These are phyloP conservation scores for Carex myosuroides DNA, from an alignment of 176 grass and related monocot species.

Conservation along the genomic window DNA sequence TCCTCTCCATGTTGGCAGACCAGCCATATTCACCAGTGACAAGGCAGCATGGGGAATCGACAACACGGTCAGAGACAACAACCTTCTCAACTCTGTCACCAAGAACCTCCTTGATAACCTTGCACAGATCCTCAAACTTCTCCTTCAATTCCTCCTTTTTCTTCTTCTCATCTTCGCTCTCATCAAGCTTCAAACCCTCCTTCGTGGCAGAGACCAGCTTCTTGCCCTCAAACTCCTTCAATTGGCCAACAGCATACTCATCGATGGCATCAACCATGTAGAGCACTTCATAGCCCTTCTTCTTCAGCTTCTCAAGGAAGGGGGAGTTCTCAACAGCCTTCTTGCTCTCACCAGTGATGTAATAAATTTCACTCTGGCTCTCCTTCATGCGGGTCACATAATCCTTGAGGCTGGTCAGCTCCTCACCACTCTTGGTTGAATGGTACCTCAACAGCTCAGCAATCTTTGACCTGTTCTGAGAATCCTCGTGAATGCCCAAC, in stretches of 20 bases:
- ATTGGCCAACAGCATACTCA: slow-evolving; percentile 83
- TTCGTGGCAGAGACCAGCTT: slow-evolving; percentile 96
- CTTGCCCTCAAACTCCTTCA: slow-evolving; percentile 98
- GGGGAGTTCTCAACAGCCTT: slow-evolving; percentile 98
- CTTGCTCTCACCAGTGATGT: slow-evolving; percentile 98
- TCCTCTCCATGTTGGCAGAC: slow-evolving; percentile 98
- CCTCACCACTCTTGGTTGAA: slow-evolving; percentile 95
- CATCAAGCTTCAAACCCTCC: slow-evolving; percentile 93
- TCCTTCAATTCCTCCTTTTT: slow-evolving; percentile 71
- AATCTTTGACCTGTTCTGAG: slow-evolving; percentile 74
- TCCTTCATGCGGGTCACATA: slow-evolving; percentile 99
- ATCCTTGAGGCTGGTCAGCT: slow-evolving; percentile 98
- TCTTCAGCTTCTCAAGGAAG: slow-evolving; percentile 92
- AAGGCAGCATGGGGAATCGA: slow-evolving; percentile 88
- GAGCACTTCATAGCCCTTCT: slow-evolving; percentile 79
- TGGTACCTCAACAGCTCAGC: slow-evolving; percentile 88
- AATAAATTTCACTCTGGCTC: slow-evolving; percentile 91
- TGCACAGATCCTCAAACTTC: slow-evolving; percentile 91
- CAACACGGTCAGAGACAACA: slow-evolving; percentile 73
- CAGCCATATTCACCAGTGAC: slow-evolving; percentile 94
- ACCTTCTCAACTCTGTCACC: slow-evolving; percentile 97
- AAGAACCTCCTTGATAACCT: slow-evolving; percentile 89
- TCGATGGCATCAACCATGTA: slow-evolving; percentile 93
- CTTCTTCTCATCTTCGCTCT: slow-evolving; percentile 90
- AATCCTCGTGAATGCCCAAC: slow-evolving; percentile 87